Evolutionary conservation across 2,329 filamentous ascomycete species (phyloP).

Genomic region (Cladobotryum mycophilum): DNA sequence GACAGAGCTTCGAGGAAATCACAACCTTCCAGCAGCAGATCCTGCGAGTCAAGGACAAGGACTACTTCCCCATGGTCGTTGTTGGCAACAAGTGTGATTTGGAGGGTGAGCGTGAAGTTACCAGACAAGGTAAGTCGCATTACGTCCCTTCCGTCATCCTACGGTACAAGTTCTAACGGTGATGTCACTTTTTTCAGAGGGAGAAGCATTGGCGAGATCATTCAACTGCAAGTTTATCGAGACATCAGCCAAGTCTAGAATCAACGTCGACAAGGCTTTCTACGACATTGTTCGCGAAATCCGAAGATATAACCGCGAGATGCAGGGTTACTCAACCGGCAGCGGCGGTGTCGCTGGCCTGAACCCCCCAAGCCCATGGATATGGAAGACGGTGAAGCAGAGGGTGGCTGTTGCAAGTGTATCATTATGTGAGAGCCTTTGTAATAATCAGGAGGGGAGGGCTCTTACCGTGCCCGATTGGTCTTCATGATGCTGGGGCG

Average conservation of each 20-base stretch:
- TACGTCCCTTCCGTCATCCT: too few species aligned
- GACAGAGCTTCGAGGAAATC: slow-evolving; percentile 97
- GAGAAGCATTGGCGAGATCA: slow-evolving; percentile 73
- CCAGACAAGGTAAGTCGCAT: slow-evolving; percentile 68
- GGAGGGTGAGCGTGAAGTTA: slow-evolving; percentile 84
- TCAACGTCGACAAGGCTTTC: slow-evolving; percentile 97
- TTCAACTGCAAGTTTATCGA: slow-evolving; percentile 99
- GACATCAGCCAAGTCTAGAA: slow-evolving; percentile 95
- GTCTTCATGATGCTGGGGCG: slow-evolving; percentile 8
- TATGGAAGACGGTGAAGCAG: slow-evolving; percentile 61
- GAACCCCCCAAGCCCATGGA: slow-evolving; percentile 70
- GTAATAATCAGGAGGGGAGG: neutral
- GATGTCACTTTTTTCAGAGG: slow-evolving; percentile 56
- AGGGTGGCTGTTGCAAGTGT: slow-evolving; percentile 81
- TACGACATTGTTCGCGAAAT: slow-evolving; percentile 98
- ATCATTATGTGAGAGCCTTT: slow-evolving; percentile 66
- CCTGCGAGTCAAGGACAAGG: slow-evolving; percentile 96
- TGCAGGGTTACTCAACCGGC: slow-evolving; percentile 76
- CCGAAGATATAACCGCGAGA: slow-evolving; percentile 95
- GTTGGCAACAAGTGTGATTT: slow-evolving; percentile 99
- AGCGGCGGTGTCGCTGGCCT: slow-evolving; percentile 58
- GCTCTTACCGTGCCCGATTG: neutral
- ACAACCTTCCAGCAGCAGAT: slow-evolving; percentile 99
- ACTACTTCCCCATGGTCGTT: slow-evolving; percentile 99
- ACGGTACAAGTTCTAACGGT: neutral